Evolutionary conservation across 768 basidiomycete genomes (phyloP).

Genomic region (Suillus americanus): DNA sequence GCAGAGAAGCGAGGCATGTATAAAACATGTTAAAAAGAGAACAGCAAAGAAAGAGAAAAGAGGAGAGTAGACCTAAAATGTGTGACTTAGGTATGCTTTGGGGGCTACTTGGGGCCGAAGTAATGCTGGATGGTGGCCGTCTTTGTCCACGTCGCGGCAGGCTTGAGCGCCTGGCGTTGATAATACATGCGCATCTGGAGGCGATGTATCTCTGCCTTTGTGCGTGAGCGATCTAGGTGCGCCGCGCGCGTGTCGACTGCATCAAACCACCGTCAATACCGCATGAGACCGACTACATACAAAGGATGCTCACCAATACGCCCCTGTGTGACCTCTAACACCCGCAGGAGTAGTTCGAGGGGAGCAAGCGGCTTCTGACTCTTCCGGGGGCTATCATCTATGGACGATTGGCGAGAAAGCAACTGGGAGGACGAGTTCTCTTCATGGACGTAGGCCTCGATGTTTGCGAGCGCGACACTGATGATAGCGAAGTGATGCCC

Average conservation of each 20-base stretch:
- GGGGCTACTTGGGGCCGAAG: constrained; percentile 22
- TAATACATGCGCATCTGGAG: constrained; percentile 63
- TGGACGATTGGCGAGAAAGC: constrained; percentile 10
- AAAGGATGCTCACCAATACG: constrained; percentile 53
- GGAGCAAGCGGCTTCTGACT: constrained; percentile 35
- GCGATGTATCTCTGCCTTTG: constrained; percentile 68
- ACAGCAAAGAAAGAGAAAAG: neutral
- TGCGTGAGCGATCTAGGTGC: constrained; percentile 72
- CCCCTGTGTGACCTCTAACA: constrained; percentile 54
- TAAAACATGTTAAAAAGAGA: neutral
- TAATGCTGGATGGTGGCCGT: constrained; percentile 30
- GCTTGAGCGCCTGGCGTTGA: constrained; percentile 44
- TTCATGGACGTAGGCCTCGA: constrained; percentile 53
- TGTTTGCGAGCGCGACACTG: constrained; percentile 55
- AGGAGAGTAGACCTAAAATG: neutral
- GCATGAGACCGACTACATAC: neutral
- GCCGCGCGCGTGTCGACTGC: constrained; percentile 73
- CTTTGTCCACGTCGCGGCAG: constrained; percentile 17
- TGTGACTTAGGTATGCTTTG: neutral
- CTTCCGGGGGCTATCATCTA: constrained; percentile 27
- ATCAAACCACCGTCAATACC: neutral
- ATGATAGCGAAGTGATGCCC: constrained; percentile 55
- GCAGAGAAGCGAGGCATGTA: neutral
- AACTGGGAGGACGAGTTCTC: constrained; percentile 34
- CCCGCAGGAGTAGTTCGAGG: constrained; percentile 47